Conservation (phyloP, 1,284 basidiomycete species). For the Puccinia coronata region DNA sequence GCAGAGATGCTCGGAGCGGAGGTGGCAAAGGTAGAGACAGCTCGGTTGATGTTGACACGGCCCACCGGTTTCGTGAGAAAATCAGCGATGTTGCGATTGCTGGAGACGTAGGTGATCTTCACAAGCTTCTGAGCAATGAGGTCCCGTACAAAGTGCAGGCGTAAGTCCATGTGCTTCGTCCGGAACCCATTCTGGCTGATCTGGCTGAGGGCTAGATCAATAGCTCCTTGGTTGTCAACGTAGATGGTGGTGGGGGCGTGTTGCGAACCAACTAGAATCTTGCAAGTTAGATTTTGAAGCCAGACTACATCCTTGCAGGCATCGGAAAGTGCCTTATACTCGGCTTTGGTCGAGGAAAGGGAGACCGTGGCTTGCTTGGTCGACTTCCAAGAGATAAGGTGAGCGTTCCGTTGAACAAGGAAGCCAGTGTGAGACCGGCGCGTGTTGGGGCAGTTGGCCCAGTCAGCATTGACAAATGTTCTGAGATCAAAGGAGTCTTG, state of each 20-base stretch:
- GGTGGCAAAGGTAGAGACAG: too few relatives aligned
- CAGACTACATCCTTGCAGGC: constrained; percentile 1
- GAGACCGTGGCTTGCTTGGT: constrained; percentile 15
- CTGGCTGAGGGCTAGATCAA: neutral
- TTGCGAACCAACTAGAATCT: neutral
- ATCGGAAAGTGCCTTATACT: constrained; percentile 3
- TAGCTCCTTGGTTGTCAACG: neutral
- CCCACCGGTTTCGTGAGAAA: too few relatives aligned
- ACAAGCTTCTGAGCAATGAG: neutral
- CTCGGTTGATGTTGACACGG: too few relatives aligned
- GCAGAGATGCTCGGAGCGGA: too few relatives aligned
- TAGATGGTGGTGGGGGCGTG: neutral
- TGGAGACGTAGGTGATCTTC: too few relatives aligned
- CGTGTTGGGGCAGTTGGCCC: constrained; percentile 3
- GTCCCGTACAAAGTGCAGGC: neutral
- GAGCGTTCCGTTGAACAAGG: neutral
- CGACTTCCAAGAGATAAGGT: neutral
- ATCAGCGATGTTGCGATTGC: too few relatives aligned
- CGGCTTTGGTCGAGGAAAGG: neutral
- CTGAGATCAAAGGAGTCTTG: neutral
- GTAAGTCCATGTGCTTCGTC: constrained; percentile 5
- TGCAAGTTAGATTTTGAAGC: neutral
- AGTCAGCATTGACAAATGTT: neutral
- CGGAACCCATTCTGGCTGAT: constrained; percentile 1
- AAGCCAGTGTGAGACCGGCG: neutral